These are phyloP conservation scores for Fusarium foetens DNA, from an alignment of 2,329 filamentous ascomycete genomes.

Conservation along the genomic window DNA sequence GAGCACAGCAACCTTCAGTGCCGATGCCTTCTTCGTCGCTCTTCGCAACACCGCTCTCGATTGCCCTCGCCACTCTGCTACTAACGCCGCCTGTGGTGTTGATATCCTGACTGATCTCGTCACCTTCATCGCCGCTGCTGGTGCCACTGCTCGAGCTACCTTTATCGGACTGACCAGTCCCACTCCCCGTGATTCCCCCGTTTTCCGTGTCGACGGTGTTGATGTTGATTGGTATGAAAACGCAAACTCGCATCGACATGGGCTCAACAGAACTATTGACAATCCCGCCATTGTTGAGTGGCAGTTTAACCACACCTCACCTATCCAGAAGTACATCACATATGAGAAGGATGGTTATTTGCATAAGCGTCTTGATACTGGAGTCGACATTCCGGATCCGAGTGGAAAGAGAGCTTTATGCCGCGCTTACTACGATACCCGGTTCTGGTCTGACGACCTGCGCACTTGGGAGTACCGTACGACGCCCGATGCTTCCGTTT, in stretches of 20 bases:
- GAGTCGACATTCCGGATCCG: neutral
- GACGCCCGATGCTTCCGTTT: accelerated
- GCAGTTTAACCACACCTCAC: neutral
- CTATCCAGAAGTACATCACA: neutral
- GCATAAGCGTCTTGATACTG: neutral
- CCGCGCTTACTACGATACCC: neutral
- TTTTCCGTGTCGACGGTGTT: neutral
- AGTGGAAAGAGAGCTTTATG: neutral
- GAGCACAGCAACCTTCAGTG: neutral
- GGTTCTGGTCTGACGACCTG: neutral
- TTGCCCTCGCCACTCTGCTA: neutral
- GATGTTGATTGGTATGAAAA: neutral
- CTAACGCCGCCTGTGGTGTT: neutral
- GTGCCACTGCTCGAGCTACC: neutral
- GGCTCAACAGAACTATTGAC: neutral
- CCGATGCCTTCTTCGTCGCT: neutral
- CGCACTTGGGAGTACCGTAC: neutral
- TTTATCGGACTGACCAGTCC: neutral
- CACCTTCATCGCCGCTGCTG: neutral
- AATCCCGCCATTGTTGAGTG: neutral
- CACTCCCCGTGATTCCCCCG: neutral
- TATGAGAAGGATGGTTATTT: neutral
- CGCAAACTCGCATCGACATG: neutral
- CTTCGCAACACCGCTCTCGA: neutral
- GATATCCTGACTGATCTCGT: neutral